Conservation (phyloP, 1,139 yeast species). For the Debaryomyces sp. region DNA sequence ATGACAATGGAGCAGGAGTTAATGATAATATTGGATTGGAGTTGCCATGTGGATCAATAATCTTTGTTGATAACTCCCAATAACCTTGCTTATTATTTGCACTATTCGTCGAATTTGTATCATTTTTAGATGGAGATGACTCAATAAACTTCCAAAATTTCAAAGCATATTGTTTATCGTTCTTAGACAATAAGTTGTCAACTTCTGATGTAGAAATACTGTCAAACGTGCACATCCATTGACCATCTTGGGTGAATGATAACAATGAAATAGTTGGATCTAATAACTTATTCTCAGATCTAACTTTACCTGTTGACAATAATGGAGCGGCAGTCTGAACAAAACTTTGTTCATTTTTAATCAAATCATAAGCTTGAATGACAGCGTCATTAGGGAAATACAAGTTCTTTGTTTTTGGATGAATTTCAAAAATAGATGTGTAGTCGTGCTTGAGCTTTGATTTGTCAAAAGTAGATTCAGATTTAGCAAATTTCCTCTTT, state of each 20-base stretch:
- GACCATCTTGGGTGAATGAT: slow-evolving; percentile 70
- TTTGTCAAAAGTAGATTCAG: slow-evolving; percentile 29
- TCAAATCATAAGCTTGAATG: slow-evolving; percentile 75
- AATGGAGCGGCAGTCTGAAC: slow-evolving; percentile 77
- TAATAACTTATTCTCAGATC: slow-evolving; percentile 65
- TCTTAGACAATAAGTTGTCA: slow-evolving; percentile 68
- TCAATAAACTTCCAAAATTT: slow-evolving; percentile 77
- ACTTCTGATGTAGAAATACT: slow-evolving; percentile 65
- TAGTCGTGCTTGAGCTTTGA: slow-evolving; percentile 55
- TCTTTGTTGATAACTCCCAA: slow-evolving; percentile 82
- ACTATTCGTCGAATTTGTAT: slow-evolving; percentile 22
- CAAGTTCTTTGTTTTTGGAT: slow-evolving; percentile 68
- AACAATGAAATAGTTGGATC: slow-evolving; percentile 73
- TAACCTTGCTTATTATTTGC: slow-evolving; percentile 29
- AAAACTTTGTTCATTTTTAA: slow-evolving; percentile 72
- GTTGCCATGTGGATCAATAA: slow-evolving; percentile 83
- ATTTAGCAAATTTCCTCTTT: slow-evolving; percentile 33
- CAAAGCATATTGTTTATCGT: slow-evolving; percentile 69
- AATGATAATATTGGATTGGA: slow-evolving; percentile 58
- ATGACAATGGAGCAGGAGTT: slow-evolving; percentile 56
- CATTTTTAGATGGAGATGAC: slow-evolving; percentile 17
- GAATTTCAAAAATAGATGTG: slow-evolving; percentile 61
- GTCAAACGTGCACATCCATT: slow-evolving; percentile 93
- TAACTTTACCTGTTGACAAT: slow-evolving; percentile 84
- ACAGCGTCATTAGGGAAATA: slow-evolving; percentile 76